Base-by-base conservation (phyloP, 129 eudicot genomes). In the Daucus carota region DNA sequence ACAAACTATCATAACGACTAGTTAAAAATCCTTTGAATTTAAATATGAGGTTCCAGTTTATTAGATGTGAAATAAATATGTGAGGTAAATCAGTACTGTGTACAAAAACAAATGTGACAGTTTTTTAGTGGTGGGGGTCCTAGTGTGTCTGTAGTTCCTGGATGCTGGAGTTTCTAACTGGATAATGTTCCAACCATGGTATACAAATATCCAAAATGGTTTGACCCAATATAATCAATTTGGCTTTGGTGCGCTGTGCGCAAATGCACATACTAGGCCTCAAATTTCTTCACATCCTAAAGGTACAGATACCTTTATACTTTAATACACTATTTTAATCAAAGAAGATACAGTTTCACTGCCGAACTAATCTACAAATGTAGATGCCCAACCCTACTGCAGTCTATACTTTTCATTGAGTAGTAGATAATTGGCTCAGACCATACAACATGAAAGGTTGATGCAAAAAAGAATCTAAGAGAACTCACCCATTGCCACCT, bases 401-500 rank as follows among this genome's bases (percentile, higher is more conserved):
- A 70, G 20, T 54, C 11, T 31, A 2, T 57, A 8, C 28, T 1
- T 4, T 70, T 22, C 13, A 18, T 38, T 40, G 47, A 40, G 26
- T 70, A 36, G 73, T 70, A 24, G 73, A 70, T 17, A 63, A 63
- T 63, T 26, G 40, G 18, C 38, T 63, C 33, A 29, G 12, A 31
- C 29, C 18, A 54, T 28, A 29, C 14, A 63, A 15, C 31, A 22
- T 38, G 17, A 40, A 48, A 48, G 22, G 10, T 31, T 29, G 67
- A 50, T 45, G 62, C 31, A 57, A 16, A 77, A 26, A 38, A 41
- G 75, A 43, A 7, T 48, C 33, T 2, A 63, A 28, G 13, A 20
- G 57, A 62, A 68, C 94, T 85, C 54, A 95, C 97, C 97, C 97
- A 80, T 95, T 95, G 70, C 99, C 99, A 41, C 99, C 97, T 2